Evolutionary conservation across 805 yeast species (phyloP).

Genomic region (Candida silvatica): DNA sequence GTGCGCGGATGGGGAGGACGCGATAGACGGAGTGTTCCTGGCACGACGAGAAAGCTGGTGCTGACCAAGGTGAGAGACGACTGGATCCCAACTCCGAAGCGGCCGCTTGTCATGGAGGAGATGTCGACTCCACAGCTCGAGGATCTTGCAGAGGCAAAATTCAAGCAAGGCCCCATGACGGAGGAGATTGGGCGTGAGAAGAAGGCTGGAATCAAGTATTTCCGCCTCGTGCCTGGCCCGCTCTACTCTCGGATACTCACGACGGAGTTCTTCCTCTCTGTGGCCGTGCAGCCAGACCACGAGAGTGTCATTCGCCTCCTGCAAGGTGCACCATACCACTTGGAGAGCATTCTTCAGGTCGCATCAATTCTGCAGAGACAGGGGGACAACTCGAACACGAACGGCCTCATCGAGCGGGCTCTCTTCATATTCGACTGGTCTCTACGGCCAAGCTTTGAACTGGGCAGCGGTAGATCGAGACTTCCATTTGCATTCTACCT

Average conservation of each 20-base stretch:
- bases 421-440: slow-evolving; percentile 74
- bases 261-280: slow-evolving; percentile 45
- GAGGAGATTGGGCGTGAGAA: slow-evolving; percentile 29
- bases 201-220: slow-evolving; percentile 45
- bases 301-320: slow-evolving; percentile 56
- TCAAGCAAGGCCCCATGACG: too few relatives aligned
- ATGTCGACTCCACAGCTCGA: slow-evolving; percentile 35
- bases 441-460: slow-evolving; percentile 48
- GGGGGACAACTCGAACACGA: slow-evolving; percentile 67
- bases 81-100: slow-evolving; percentile 65
- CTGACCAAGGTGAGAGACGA: slow-evolving; percentile 71
- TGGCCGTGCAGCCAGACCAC: slow-evolving; percentile 70
- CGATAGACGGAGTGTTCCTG: slow-evolving; percentile 68
- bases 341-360: slow-evolving; percentile 70
- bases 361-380: slow-evolving; percentile 68
- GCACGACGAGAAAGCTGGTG: slow-evolving; percentile 56
- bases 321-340: slow-evolving; percentile 62
- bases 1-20: slow-evolving; percentile 82
- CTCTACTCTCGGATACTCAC: slow-evolving; percentile 26
- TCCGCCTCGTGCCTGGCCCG: slow-evolving; percentile 35
- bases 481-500: slow-evolving; percentile 69
- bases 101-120: slow-evolving; percentile 43
- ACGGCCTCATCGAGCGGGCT: slow-evolving; percentile 69
- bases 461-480: slow-evolving; percentile 51
- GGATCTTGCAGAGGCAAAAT: slow-evolving; percentile 37